Evolutionary conservation across 2,329 filamentous ascomycete species (phyloP).

Genomic region (Nigrospora osmanthi): DNA sequence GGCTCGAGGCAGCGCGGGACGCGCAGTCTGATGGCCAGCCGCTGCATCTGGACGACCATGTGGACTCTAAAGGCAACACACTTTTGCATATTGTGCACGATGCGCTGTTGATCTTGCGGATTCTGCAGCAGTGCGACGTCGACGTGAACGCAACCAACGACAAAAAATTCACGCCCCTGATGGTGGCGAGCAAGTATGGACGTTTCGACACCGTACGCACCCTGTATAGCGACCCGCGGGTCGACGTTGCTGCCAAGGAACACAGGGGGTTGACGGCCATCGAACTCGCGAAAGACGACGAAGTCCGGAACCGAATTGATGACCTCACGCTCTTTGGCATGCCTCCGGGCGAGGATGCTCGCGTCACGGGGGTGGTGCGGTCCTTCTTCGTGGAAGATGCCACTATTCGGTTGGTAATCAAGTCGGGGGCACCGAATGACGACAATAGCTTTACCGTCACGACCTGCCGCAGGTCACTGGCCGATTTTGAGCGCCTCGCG

Average conservation of each 20-base stretch:
- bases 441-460: conserved; percentile 85
- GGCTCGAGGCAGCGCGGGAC: conserved; percentile 63
- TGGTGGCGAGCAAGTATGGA: conserved; percentile 98
- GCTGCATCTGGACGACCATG: conserved; percentile 87
- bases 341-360: conserved; percentile 61
- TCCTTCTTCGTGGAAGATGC: conserved; percentile 97
- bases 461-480: conserved; percentile 78
- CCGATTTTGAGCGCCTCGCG: conserved; percentile 86
- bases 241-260: conserved; percentile 80
- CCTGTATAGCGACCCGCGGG: conserved; percentile 78
- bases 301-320: conserved; percentile 92
- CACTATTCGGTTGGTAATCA: conserved; percentile 84
- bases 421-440: conserved; percentile 81
- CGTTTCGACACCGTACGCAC: conserved; percentile 86
- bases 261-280: conserved; percentile 85
- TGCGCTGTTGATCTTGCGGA: conserved; percentile 62
- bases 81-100: conserved; percentile 94
- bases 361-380: conserved; percentile 86
- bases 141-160: conserved; percentile 95
- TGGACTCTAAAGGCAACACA: conserved; percentile 89
- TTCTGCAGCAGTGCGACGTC: conserved; percentile 81
- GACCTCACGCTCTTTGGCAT: conserved; percentile 81
- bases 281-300: conserved; percentile 95
- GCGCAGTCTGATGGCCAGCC: conserved; percentile 70
- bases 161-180: conserved; percentile 87